Evolutionary conservation across 2,329 filamentous ascomycete species (phyloP).

Genomic region (Monosporascus sp.): DNA sequence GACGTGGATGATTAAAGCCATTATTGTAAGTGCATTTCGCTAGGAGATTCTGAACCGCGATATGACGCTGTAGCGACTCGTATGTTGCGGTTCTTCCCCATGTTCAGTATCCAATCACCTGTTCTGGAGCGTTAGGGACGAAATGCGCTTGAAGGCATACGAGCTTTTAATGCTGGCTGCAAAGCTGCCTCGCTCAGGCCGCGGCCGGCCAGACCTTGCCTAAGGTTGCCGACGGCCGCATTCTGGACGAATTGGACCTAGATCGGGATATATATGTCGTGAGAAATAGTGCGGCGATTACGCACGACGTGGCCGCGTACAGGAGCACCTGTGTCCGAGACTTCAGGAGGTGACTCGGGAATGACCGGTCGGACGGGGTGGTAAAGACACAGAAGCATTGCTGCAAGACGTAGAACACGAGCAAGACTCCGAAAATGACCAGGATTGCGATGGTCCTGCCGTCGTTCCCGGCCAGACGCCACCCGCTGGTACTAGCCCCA

Average conservation of each 20-base stretch:
- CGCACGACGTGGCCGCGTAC: conserved; percentile 30
- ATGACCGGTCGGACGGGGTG: conserved; percentile 30
- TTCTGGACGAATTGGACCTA: conserved; percentile 44
- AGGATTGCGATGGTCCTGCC: conserved; percentile 41
- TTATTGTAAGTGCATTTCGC: too few species aligned
- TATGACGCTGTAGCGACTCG: too few species aligned
- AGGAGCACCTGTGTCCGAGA: conserved; percentile 35
- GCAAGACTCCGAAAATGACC: conserved; percentile 35
- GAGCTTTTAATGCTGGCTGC: too few species aligned
- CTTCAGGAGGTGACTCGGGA: conserved; percentile 39
- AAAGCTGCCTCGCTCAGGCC: too few species aligned
- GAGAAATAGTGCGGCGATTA: conserved; percentile 30
- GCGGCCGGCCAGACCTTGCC: too few species aligned
- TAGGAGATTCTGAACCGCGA: too few species aligned
- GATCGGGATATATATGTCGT: conserved; percentile 43
- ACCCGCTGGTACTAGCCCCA: conserved; percentile 46
- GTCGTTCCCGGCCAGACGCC: conserved; percentile 37
- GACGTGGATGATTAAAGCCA: too few species aligned
- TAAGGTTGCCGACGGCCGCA: conserved; percentile 12
- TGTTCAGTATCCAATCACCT: too few species aligned
- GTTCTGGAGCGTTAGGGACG: too few species aligned
- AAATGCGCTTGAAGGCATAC: too few species aligned
- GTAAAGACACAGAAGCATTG: conserved; percentile 39
- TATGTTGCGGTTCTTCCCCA: too few species aligned
- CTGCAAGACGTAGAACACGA: conserved; percentile 36